Evolutionary conservation across 352 stramenopile genomes (phyloP).

Genomic region (Peronosclerospora sorghi): DNA sequence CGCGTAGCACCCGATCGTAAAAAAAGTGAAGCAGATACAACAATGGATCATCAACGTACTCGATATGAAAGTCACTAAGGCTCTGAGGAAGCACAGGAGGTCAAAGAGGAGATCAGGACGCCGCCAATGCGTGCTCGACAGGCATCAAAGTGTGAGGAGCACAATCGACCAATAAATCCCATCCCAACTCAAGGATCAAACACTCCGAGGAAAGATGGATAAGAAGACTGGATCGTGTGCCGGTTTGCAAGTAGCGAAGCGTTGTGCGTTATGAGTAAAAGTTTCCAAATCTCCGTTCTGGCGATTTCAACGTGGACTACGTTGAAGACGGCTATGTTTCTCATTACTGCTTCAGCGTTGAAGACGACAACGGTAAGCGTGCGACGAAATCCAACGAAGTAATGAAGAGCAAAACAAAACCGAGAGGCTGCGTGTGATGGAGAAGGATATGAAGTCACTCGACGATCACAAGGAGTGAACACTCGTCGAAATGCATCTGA

Average conservation of each 20-base stretch:
- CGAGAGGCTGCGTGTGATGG: background rate
- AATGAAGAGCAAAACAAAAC: background rate
- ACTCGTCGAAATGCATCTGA: background rate
- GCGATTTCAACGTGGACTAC: background rate
- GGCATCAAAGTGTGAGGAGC: background rate
- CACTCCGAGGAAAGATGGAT: background rate
- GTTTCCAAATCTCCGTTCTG: background rate
- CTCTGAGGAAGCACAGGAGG: too few relatives aligned
- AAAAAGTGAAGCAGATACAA: background rate
- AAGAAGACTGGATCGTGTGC: background rate
- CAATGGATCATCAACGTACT: background rate
- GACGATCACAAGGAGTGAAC: background rate
- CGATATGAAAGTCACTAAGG: background rate
- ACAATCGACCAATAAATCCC: background rate
- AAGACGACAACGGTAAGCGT: background rate
- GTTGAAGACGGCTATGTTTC: too few relatives aligned
- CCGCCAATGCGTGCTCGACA: too few relatives aligned
- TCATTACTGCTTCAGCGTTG: too few relatives aligned
- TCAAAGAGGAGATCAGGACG: too few relatives aligned
- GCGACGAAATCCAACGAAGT: background rate
- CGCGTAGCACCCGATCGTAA: background rate
- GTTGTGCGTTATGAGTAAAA: background rate
- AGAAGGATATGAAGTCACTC: background rate
- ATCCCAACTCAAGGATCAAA: background rate
- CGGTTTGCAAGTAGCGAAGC: background rate